These are phyloP conservation scores for Alternaria atra DNA, from an alignment of 2,329 filamentous ascomycete species.

Conservation along the genomic window DNA sequence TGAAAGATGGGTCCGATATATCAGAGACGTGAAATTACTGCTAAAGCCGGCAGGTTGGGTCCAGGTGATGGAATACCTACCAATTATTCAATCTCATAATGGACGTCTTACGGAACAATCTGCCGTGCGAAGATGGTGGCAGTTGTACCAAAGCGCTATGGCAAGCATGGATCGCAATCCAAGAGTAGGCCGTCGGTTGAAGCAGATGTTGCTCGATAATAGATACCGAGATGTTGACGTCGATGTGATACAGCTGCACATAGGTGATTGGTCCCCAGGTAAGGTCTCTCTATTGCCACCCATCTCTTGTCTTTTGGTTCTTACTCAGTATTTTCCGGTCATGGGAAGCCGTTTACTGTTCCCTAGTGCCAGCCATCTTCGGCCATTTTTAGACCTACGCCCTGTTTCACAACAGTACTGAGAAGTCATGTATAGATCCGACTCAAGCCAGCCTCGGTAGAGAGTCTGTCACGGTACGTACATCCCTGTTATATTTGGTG, in stretches of 20 bases:
- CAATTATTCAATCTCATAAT: conserved; percentile 85
- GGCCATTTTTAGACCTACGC: not conserved
- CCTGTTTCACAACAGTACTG: conserved; percentile 4
- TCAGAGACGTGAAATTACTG: conserved; percentile 77
- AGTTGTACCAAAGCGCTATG: conserved; percentile 48
- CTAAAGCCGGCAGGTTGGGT: conserved; percentile 82
- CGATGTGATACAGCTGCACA: conserved; percentile 43
- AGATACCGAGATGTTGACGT: conserved; percentile 44
- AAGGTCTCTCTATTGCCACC: not conserved
- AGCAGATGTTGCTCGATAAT: conserved; percentile 40
- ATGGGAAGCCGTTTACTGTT: not conserved
- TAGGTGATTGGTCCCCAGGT: conserved; percentile 52
- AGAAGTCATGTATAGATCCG: conserved; percentile 35
- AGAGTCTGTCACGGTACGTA: conserved; percentile 28
- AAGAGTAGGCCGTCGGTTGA: conserved; percentile 43
- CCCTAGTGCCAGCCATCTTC: not conserved
- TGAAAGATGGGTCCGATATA: conserved; percentile 76
- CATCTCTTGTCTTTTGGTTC: not conserved
- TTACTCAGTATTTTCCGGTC: not conserved
- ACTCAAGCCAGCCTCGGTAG: conserved; percentile 39
- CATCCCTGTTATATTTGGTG: not conserved
- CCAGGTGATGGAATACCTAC: conserved; percentile 88
- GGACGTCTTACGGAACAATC: conserved; percentile 71
- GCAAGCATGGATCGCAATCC: conserved; percentile 45
- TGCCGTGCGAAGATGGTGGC: conserved; percentile 50